Evolutionary conservation across 371 early-diverging fungal species (phyloP).

Genomic region (Lichtheimia ramosa): DNA sequence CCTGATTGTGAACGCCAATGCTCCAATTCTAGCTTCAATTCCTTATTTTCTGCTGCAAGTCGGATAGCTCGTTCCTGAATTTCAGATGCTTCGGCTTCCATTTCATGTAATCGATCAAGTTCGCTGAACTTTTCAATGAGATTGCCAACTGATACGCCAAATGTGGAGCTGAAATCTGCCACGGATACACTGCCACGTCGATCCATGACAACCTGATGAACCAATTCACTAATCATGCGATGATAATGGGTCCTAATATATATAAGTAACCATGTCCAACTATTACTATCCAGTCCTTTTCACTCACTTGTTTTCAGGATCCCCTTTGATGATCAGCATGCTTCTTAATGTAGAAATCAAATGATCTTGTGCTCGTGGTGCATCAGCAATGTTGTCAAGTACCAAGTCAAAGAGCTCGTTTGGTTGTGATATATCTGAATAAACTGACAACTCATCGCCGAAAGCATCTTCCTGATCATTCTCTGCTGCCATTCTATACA

Average conservation of each 20-base stretch:
- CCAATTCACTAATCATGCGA: conserved; percentile 75
- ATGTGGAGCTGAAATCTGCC: conserved; percentile 18
- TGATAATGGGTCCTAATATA: conserved; percentile 62
- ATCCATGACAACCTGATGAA: conserved; percentile 83
- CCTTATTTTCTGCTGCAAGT: conserved; percentile 43
- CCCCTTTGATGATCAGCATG: conserved; percentile 72
- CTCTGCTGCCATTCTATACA: conserved; percentile 71
- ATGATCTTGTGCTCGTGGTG: conserved; percentile 65
- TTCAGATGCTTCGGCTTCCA: conserved; percentile 31
- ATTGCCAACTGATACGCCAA: conserved; percentile 38
- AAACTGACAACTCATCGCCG: conserved; percentile 17
- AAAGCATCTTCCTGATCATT: conserved; percentile 48
- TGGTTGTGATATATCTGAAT: conserved; percentile 58
- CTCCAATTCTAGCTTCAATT: conserved; percentile 26
- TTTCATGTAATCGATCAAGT: conserved; percentile 69
- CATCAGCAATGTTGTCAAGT: conserved; percentile 58
- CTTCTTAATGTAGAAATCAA: conserved; percentile 69
- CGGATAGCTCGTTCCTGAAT: conserved; percentile 40
- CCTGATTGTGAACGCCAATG: conserved; percentile 2
- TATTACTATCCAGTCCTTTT: too few relatives aligned
- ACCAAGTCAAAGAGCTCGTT: conserved; percentile 68
- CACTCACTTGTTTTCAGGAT: conserved; percentile 47
- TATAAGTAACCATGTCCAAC: not conserved
- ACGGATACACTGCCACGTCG: conserved; percentile 63
- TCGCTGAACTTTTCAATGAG: conserved; percentile 77